Evolutionary conservation across 208 protist genomes (phyloP), one percentile per base, ranked within the genome.

Genomic region (Leishmania braziliensis): DNA sequence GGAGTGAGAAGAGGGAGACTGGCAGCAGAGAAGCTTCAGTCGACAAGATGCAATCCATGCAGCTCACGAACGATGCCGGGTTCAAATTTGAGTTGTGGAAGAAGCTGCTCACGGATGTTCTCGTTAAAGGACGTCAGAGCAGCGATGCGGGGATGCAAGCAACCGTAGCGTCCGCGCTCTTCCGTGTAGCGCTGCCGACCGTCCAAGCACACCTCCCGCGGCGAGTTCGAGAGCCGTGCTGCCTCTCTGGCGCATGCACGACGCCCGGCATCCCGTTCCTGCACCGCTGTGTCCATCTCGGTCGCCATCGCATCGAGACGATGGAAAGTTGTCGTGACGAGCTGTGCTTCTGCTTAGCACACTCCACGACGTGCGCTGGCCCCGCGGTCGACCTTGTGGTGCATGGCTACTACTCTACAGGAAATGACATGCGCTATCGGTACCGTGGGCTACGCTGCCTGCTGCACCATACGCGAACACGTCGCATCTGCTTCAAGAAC

Each of bases 81-180:
- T 92, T 91, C 84, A 93, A 96, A 80, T 93, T 91, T 60, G 88
- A 88, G 50, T 84, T 96, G 39, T 96, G 92, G 92, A 79, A 74
- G 54, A 79, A 83, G 79, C 86, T 94, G 29, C 79, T 75, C 10
- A 76, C 76, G 12, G 84, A 75, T 20, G 51, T 63, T 18, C 54
- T 80, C 20, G 60, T 14, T 9, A 62, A 62, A 20, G 36, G n/a
- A 63, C 69, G 14, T 18, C 68, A 69, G 51, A 46, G 36, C 29
- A 70, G 33, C 51, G 29, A 66, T 63, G 56, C 16, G 29, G 20
- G 50, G 2, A 60, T 10, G 2, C 75, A 78, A 36, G 48, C 26
- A 0, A 77, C 39, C 77, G 75, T 85, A 39, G 74, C 75, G 10
- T 71, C 78, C 23, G 78, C 80, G 63, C 72, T 94, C 33, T 66